A percentile compares a stretch with the other conserved stretches of the same genome.
Conservation (phyloP, 495 filamentous ascomycete genomes). For the Penicillium parvum region DNA sequence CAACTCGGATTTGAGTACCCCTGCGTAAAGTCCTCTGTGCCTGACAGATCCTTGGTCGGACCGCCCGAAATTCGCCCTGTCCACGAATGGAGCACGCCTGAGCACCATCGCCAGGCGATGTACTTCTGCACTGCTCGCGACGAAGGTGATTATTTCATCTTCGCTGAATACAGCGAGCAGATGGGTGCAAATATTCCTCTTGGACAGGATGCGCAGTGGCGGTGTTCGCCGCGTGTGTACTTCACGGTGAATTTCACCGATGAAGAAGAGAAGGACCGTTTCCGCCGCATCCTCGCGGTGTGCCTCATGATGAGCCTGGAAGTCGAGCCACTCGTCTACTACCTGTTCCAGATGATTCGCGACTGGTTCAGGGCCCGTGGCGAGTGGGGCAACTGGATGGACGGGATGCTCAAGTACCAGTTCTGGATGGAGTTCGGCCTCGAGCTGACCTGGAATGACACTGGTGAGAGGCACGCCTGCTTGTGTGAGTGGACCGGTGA, state of each 20-base stretch:
- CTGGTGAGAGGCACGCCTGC: conserved; percentile 31
- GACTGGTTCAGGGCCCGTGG: conserved; percentile 24
- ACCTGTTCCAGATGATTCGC: conserved; percentile 35
- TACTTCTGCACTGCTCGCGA: conserved; percentile 20
- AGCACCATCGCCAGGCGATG: conserved; percentile 35
- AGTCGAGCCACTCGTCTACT: conserved; percentile 21
- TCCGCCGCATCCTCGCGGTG: conserved; percentile 34
- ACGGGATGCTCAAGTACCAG: conserved; percentile 22
- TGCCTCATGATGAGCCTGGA: conserved; percentile 26
- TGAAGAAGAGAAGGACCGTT: conserved; percentile 29
- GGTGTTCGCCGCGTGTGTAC: conserved; percentile 24
- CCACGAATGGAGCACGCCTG: conserved; percentile 28
- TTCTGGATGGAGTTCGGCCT: conserved; percentile 21
- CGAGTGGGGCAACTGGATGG: conserved; percentile 14
- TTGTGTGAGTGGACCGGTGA: conserved; percentile 33
- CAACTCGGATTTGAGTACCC: conserved; percentile 13
- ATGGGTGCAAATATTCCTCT: conserved; percentile 7
- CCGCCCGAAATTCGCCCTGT: conserved; percentile 27
- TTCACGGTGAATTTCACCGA: conserved; percentile 19
- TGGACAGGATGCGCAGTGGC: conserved; percentile 1
- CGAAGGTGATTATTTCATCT: conserved; percentile 40
- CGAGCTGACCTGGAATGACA: conserved; percentile 4
- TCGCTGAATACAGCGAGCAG: conserved; percentile 25
- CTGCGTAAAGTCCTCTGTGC: conserved; percentile 17
- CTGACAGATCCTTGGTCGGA: conserved; percentile 8